phyloP scores from a whole-genome alignment of 2,329 filamentous ascomycete species.

The Fusarium sp. region DNA sequence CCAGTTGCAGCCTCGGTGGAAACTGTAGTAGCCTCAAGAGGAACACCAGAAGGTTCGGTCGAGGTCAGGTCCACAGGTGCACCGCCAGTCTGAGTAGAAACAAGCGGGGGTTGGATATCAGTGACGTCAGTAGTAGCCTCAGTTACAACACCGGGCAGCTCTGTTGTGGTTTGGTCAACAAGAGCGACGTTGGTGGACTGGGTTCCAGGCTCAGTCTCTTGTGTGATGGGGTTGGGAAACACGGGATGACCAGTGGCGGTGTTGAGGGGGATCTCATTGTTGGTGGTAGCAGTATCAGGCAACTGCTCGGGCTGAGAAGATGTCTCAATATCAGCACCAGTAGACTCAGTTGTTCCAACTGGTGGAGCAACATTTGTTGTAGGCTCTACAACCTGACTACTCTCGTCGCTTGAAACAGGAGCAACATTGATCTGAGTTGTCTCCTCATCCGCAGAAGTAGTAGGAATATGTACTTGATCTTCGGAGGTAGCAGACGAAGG shows the following conservation, averaged over 20 bases:
- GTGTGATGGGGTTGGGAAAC: neutral
- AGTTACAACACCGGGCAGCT: rapidly evolving
- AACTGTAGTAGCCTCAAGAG: too few species aligned
- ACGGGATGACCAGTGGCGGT: neutral
- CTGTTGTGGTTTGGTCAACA: neutral
- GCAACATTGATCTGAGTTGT: neutral
- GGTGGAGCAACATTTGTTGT: neutral
- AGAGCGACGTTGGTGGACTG: neutral
- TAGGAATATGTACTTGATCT: neutral
- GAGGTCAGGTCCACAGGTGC: too few species aligned
- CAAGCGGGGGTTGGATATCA: neutral
- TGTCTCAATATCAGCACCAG: neutral
- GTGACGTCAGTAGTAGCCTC: rapidly evolving
- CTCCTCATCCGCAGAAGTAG: neutral
- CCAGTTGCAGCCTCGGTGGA: neutral
- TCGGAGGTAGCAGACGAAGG: neutral
- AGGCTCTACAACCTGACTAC: neutral
- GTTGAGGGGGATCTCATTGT: neutral
- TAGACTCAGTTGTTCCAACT: neutral
- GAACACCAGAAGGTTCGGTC: too few species aligned
- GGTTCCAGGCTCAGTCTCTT: neutral
- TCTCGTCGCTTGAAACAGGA: neutral
- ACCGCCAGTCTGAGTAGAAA: neutral
- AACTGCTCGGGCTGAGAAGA: neutral
- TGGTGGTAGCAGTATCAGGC: neutral